phyloP scores from a whole-genome alignment of 2,329 filamentous ascomycete genomes.

The Paraconiothyrium sp. region DNA sequence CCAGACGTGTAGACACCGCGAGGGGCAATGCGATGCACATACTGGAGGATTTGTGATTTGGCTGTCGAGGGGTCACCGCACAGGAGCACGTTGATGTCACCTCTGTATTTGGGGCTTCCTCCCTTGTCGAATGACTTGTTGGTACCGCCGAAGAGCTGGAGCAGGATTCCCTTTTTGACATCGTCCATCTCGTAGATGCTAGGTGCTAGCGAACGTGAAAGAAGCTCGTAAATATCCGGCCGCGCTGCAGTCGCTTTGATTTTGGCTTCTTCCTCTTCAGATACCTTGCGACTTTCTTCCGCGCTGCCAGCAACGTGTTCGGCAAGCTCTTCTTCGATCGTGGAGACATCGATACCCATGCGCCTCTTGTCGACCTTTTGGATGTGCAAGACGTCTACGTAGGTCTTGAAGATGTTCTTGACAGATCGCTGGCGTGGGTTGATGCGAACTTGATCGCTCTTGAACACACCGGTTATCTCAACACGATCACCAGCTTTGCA shows the following conservation, averaged over 20 bases:
- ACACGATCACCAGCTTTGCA: slow-evolving; percentile 98
- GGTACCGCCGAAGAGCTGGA: slow-evolving; percentile 95
- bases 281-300: slow-evolving; percentile 85
- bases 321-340: slow-evolving; percentile 83
- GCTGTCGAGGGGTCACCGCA: slow-evolving; percentile 97
- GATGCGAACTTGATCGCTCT: slow-evolving; percentile 89
- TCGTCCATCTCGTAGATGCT: slow-evolving; percentile 99
- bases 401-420: slow-evolving; percentile 98
- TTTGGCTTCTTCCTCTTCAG: slow-evolving; percentile 85
- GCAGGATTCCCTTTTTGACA: slow-evolving; percentile 96
- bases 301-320: slow-evolving; percentile 75
- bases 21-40: slow-evolving; percentile 97
- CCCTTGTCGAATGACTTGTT: slow-evolving; percentile 99
- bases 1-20: slow-evolving; percentile 82
- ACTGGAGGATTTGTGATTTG: slow-evolving; percentile 93
- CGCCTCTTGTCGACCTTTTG: slow-evolving; percentile 97
- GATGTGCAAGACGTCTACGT: slow-evolving; percentile 92
- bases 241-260: slow-evolving; percentile 83
- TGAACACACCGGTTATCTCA: slow-evolving; percentile 95
- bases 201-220: slow-evolving; percentile 88
- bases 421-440: slow-evolving; percentile 92
- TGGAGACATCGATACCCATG: slow-evolving; percentile 89
- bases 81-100: slow-evolving; percentile 95
- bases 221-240: slow-evolving; percentile 89
- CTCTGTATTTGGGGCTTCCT: slow-evolving; percentile 92